Conservation (phyloP, 2,329 filamentous ascomycete species). For the Monilinia polystroma region DNA sequence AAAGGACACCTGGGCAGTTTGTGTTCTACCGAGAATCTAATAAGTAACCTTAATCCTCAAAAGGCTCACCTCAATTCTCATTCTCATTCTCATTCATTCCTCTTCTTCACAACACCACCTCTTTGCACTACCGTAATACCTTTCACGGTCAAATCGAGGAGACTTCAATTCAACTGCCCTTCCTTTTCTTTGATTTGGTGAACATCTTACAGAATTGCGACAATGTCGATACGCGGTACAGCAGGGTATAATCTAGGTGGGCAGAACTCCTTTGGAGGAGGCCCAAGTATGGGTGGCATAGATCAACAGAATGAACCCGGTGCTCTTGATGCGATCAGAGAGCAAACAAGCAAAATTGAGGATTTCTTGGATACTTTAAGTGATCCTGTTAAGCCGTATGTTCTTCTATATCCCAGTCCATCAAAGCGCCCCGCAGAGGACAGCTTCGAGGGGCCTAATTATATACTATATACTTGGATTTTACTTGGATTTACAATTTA, state of each 20-base stretch:
- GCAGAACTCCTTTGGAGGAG: conserved; percentile 42
- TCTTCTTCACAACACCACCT: conserved; percentile 16
- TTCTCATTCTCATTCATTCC: neutral
- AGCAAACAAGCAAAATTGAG: conserved; percentile 98
- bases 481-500: conserved; percentile 4
- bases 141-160: conserved; percentile 1
- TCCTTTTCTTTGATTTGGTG: conserved; percentile 30
- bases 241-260: conserved; percentile 44
- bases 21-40: conserved; percentile 19
- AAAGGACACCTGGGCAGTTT: conserved; percentile 18
- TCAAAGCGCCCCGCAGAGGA: conserved; percentile 24
- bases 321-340: conserved; percentile 77
- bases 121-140: neutral
- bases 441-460: conserved; percentile 10
- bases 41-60: conserved; percentile 16
- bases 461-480: neutral
- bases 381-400: conserved; percentile 93
- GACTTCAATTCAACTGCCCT: neutral
- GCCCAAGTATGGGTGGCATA: conserved; percentile 34
- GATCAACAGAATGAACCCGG: conserved; percentile 41
- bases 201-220: conserved; percentile 37
- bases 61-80: neutral
- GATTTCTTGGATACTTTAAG: conserved; percentile 83
- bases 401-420: conserved; percentile 36
- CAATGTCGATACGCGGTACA: conserved; percentile 58